Percentiles rank a stretch among this genome's conserved stretches.
Evolutionary conservation across 805 yeast genomes (phyloP).

Genomic region (Suhomyces sp.): DNA sequence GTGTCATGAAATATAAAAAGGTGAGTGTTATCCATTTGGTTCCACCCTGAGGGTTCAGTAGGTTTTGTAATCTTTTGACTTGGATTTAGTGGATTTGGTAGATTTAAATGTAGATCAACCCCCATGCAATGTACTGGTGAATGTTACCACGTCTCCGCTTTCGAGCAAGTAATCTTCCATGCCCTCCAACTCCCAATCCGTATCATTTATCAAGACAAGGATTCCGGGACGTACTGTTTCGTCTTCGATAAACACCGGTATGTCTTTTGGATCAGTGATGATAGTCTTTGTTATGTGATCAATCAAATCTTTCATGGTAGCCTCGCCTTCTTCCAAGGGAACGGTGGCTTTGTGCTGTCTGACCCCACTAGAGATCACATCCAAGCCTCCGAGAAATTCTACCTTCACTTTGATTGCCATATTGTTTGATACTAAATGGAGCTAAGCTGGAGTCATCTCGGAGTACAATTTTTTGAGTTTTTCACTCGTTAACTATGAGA

Average conservation of each 20-base stretch:
- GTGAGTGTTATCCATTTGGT: too few relatives aligned
- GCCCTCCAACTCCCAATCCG: conserved; percentile 96
- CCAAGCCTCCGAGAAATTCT: conserved; percentile 74
- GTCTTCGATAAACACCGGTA: conserved; percentile 77
- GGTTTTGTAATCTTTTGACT: too few relatives aligned
- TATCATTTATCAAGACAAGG: conserved; percentile 84
- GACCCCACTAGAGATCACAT: conserved; percentile 65
- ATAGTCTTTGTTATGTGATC: conserved; percentile 52
- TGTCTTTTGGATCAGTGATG: conserved; percentile 60
- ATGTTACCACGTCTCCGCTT: conserved; percentile 73
- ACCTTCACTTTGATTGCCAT: conserved; percentile 39
- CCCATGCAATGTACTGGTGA: conserved; percentile 93
- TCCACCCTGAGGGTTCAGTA: too few relatives aligned
- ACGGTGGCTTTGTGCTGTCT: conserved; percentile 51
- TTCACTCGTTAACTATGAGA: too few relatives aligned
- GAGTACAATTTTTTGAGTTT: too few relatives aligned
- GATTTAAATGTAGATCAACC: too few relatives aligned
- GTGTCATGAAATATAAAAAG: too few relatives aligned
- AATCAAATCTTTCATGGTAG: conserved; percentile 53
- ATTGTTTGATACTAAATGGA: too few relatives aligned
- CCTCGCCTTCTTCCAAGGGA: conserved; percentile 44
- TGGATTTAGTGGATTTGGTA: too few relatives aligned
- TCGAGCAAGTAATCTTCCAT: conserved; percentile 79
- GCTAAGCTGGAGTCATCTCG: too few relatives aligned
- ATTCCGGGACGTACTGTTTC: conserved; percentile 89